These are phyloP conservation scores for Quercus berberidifolia DNA, from an alignment of 306 rosid species.

Conservation along the genomic window DNA sequence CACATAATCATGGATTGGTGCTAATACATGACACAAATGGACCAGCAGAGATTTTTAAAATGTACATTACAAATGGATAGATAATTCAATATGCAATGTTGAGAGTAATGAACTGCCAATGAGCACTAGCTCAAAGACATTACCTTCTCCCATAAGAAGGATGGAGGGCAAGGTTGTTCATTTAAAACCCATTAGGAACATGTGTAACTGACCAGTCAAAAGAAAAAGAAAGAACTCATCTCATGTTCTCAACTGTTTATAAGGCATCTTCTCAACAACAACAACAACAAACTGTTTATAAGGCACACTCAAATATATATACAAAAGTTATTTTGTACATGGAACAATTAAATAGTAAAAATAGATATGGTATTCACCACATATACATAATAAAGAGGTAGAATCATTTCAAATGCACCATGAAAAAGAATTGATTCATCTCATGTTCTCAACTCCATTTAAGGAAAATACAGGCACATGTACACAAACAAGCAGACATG, in stretches of 20 bases:
- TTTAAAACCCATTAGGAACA: too few species aligned
- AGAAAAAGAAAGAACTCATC: not conserved
- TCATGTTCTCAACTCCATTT: not conserved
- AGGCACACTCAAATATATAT: not conserved
- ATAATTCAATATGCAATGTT: not conserved
- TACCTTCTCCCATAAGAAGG: too few species aligned
- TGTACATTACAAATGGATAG: not conserved
- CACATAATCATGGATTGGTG: not conserved
- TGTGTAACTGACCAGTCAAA: too few species aligned
- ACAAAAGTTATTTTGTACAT: not conserved
- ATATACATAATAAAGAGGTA: not conserved
- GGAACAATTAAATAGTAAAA: not conserved
- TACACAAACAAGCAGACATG: not conserved
- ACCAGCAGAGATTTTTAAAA: not conserved
- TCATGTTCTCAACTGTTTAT: not conserved
- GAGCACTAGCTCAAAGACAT: too few species aligned
- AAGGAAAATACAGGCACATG: not conserved
- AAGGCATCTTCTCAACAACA: not conserved
- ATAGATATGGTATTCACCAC: not conserved
- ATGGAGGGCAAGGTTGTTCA: too few species aligned
- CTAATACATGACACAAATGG: not conserved
- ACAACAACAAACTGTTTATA: not conserved
- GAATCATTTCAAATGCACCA: not conserved
- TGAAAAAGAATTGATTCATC: not conserved
- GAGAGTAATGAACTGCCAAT: not conserved